Evolutionary conservation across 169 alveolate species (phyloP).

Genomic region (Cryptosporidium muris): DNA sequence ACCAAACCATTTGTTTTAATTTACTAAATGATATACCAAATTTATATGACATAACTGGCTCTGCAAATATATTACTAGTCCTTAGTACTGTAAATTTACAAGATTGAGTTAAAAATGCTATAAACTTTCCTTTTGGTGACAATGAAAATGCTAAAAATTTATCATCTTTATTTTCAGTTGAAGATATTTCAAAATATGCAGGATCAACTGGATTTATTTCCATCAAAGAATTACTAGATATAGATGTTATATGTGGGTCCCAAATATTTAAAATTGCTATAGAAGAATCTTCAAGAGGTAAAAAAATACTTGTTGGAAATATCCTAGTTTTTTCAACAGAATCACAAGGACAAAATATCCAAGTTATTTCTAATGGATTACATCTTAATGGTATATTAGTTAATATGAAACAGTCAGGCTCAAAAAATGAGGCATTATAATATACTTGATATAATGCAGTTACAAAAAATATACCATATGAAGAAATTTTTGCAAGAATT

Average conservation of each 20-base stretch:
- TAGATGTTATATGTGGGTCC: slow-evolving; percentile 51
- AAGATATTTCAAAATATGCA: slow-evolving; percentile 30
- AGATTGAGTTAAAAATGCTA: slow-evolving; percentile 48
- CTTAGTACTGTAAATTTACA: slow-evolving; percentile 26
- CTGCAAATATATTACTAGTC: slow-evolving; percentile 43
- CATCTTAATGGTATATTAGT: slow-evolving; percentile 69
- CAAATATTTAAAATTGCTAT: slow-evolving; percentile 61
- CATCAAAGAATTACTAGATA: slow-evolving; percentile 7
- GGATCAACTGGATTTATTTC: slow-evolving; percentile 55
- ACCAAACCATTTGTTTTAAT: slow-evolving; percentile 78
- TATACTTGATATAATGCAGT: slow-evolving; percentile 38
- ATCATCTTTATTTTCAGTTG: slow-evolving; percentile 7
- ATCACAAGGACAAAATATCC: neutral
- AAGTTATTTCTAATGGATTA: slow-evolving; percentile 54
- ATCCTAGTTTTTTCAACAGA: neutral
- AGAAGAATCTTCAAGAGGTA: slow-evolving; percentile 61
- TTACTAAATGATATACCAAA: slow-evolving; percentile 29
- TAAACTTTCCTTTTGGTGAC: slow-evolving; percentile 29
- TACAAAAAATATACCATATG: slow-evolving; percentile 55
- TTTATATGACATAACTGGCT: slow-evolving; percentile 46
- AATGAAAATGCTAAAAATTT: slow-evolving; percentile 43
- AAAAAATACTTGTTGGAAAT: slow-evolving; percentile 55
- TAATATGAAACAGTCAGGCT: slow-evolving; percentile 10
- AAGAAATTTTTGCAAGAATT: slow-evolving; percentile 27
- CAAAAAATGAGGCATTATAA: slow-evolving; percentile 3